phyloP scores from a whole-genome alignment of 768 basidiomycete species.

The Pseudohyphozyma bogoriensis region DNA sequence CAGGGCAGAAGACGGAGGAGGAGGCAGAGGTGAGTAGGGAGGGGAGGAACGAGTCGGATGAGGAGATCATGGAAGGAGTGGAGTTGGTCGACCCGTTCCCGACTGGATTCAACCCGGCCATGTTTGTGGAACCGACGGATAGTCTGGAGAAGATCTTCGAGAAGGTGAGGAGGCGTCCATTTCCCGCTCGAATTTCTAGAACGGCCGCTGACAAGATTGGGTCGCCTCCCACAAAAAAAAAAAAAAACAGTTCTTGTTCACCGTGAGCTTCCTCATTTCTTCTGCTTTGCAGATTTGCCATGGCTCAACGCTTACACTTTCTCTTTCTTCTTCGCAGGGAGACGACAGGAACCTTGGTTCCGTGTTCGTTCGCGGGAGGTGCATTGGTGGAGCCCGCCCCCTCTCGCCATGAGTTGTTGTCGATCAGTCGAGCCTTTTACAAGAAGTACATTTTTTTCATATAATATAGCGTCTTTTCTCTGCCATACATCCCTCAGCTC shows the following conservation, averaged over 20 bases:
- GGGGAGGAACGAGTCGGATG: constrained; percentile 47
- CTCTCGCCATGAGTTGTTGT: not conserved
- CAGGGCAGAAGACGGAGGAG: constrained; percentile 41
- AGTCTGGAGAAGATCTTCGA: constrained; percentile 56
- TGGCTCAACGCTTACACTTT: no score
- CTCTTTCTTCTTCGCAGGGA: constrained; percentile 10
- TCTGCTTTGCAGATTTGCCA: not conserved
- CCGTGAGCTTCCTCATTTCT: not conserved
- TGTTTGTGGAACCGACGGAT: constrained; percentile 34
- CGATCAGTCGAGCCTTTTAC: not conserved
- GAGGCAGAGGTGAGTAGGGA: constrained; percentile 19
- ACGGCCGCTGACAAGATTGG: constrained; percentile 51
- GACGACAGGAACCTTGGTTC: constrained; percentile 51
- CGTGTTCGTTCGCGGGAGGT: constrained; percentile 73
- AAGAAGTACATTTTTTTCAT: not conserved
- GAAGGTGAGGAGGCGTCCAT: constrained; percentile 49
- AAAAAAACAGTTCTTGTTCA: constrained; percentile 18
- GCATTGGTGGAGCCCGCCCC: constrained; percentile 55
- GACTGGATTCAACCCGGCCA: constrained; percentile 22
- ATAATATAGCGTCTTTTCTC: no score
- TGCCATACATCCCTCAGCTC: no score
- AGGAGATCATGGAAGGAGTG: constrained; percentile 29
- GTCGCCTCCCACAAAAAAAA: no score
- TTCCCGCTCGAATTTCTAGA: constrained; percentile 55
- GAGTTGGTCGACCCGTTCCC: constrained; percentile 7